A percentile compares a stretch with the other conserved stretches of the same genome.
Evolutionary conservation across 495 filamentous ascomycete genomes (phyloP).

Genomic region (Clohesyomyces aquaticus): DNA sequence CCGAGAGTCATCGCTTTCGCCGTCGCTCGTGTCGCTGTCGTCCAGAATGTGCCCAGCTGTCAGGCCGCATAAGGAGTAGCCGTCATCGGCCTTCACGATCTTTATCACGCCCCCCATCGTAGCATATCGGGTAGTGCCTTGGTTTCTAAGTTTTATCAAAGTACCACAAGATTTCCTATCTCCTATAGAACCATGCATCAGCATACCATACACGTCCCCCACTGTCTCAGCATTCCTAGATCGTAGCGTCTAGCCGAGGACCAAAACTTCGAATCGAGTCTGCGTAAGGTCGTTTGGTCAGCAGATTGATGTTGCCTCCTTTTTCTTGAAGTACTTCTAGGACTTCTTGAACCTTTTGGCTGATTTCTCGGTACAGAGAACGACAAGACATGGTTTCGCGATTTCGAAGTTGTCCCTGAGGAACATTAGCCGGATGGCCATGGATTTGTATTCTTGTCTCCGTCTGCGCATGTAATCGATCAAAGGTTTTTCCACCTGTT

Average conservation of each 20-base stretch:
- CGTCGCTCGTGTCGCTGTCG: background rate
- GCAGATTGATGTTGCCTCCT: background rate
- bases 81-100: background rate
- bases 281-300: background rate
- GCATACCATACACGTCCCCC: background rate
- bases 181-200: background rate
- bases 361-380: background rate
- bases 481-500: background rate
- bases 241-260: background rate
- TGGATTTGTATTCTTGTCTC: background rate
- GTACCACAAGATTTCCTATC: background rate
- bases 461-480: background rate
- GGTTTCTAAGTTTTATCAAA: background rate
- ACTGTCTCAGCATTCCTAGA: background rate
- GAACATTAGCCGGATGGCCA: background rate
- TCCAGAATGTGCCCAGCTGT: background rate
- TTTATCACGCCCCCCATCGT: slow-evolving; percentile 1
- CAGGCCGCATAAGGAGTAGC: background rate
- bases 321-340: background rate
- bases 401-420: background rate
- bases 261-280: background rate
- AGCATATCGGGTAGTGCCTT: background rate
- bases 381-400: background rate
- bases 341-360: background rate
- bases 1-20: background rate